Percentiles rank a stretch among this genome's conserved stretches.
These are phyloP conservation scores for Podospora fimiseda DNA, from an alignment of 495 filamentous ascomycete genomes.

Conservation along the genomic window DNA sequence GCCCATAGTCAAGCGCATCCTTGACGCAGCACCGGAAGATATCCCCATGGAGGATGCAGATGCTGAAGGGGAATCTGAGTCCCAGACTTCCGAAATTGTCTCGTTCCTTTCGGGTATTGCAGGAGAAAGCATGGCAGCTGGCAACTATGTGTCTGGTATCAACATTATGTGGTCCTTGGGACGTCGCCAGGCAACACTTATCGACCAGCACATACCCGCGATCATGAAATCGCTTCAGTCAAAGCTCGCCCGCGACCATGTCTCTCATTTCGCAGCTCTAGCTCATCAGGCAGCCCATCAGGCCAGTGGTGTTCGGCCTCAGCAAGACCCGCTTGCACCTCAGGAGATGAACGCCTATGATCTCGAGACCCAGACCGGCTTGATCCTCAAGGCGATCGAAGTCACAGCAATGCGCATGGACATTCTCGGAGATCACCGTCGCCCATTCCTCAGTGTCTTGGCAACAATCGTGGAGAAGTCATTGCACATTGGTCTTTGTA, in stretches of 20 bases:
- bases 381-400: slow-evolving; percentile 92
- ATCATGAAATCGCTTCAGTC: slow-evolving; percentile 89
- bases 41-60: slow-evolving; percentile 83
- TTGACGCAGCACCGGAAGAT: slow-evolving; percentile 87
- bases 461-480: slow-evolving; percentile 94
- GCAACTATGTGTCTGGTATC: slow-evolving; percentile 76
- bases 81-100: slow-evolving; percentile 69
- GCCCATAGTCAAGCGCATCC: slow-evolving; percentile 70
- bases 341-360: slow-evolving; percentile 66
- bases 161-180: slow-evolving; percentile 89
- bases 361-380: slow-evolving; percentile 71
- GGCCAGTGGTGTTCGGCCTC: slow-evolving; percentile 28
- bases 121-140: slow-evolving; percentile 70
- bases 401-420: slow-evolving; percentile 88
- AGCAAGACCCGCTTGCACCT: slow-evolving; percentile 42
- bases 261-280: slow-evolving; percentile 61
- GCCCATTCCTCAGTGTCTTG: slow-evolving; percentile 89
- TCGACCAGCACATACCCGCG: slow-evolving; percentile 79
- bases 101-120: slow-evolving; percentile 74
- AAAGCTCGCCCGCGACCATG: slow-evolving; percentile 92
- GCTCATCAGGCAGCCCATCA: slow-evolving; percentile 44
- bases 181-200: slow-evolving; percentile 71
- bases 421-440: slow-evolving; percentile 80
- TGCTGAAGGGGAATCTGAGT: slow-evolving; percentile 69
- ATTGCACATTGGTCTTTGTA: slow-evolving; percentile 71